Percentiles rank a stretch among this genome's conserved stretches.
Conservation (phyloP, 768 basidiomycete species). For the Macrocybe gigantea region DNA sequence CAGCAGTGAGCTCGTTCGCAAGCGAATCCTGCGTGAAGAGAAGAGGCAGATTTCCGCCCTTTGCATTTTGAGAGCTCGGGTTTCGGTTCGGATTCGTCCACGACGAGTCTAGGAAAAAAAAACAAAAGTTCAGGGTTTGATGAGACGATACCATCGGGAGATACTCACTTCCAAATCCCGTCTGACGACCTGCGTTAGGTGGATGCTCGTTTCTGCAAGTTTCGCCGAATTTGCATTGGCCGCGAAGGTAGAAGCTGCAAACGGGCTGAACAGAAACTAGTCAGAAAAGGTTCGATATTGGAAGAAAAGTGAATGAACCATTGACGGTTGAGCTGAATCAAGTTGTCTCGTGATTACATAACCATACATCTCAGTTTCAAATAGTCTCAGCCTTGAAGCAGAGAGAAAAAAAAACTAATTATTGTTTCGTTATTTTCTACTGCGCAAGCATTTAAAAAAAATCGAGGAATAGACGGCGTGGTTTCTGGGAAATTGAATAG, state of each 20-base stretch:
- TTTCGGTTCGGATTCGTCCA: conserved; percentile 27
- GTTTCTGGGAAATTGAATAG: no score
- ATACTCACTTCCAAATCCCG: conserved; percentile 48
- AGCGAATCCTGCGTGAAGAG: conserved; percentile 53
- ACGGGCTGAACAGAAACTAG: conserved; percentile 32
- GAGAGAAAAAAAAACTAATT: no score
- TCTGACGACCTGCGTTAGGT: conserved; percentile 22
- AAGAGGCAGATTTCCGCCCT: conserved; percentile 7
- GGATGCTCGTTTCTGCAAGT: conserved; percentile 67
- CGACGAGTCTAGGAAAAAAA: conserved; percentile 25
- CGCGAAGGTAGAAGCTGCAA: conserved; percentile 59
- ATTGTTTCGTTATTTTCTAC: no score
- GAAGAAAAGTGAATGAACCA: no score
- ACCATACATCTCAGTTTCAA: no score
- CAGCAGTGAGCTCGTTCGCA: conserved; percentile 56
- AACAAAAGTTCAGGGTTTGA: conserved; percentile 4
- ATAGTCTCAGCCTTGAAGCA: no score
- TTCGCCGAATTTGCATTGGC: conserved; percentile 60
- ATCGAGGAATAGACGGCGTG: no score
- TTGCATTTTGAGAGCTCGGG: conserved; percentile 9
- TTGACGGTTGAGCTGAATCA: no score
- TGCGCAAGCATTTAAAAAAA: no score
- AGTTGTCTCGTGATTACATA: no score
- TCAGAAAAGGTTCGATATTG: no score
- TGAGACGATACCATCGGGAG: conserved; percentile 7